Conservation (phyloP, 2,329 filamentous ascomycete genomes). For the Aspergillus sp. region DNA sequence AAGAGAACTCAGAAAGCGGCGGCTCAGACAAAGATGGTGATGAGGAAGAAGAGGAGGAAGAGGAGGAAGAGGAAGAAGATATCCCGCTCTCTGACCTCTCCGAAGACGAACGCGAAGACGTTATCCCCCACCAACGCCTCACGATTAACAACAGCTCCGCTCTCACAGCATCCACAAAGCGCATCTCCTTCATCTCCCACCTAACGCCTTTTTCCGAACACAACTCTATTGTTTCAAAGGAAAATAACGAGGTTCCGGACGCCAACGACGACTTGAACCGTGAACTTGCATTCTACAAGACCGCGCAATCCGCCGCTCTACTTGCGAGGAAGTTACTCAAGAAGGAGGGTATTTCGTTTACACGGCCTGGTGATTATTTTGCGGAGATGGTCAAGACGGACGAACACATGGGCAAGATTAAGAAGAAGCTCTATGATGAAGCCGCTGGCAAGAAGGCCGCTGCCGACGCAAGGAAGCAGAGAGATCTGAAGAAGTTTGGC, state of each 20-base stretch:
- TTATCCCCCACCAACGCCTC: conserved; percentile 85
- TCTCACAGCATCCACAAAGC: conserved; percentile 74
- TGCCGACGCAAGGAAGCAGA: conserved; percentile 83
- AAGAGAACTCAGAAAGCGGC: conserved; percentile 24
- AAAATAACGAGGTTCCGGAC: conserved; percentile 73
- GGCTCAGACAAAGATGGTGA: conserved; percentile 33
- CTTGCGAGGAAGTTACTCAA: conserved; percentile 72
- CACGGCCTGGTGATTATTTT: conserved; percentile 90
- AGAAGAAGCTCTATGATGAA: conserved; percentile 87
- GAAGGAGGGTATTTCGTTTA: conserved; percentile 81
- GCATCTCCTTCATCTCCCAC: conserved; percentile 56
- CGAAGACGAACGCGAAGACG: conserved; percentile 79
- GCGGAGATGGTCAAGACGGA: conserved; percentile 99
- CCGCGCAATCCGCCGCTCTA: conserved; percentile 77
- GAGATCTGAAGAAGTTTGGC: conserved; percentile 98
- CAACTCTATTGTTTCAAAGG: conserved; percentile 70
- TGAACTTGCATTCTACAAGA: conserved; percentile 89
- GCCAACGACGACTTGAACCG: conserved; percentile 88
- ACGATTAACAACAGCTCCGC: conserved; percentile 97
- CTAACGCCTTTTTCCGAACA: conserved; percentile 78
- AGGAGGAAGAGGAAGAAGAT: conserved; percentile 78
- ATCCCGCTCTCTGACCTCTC: conserved; percentile 84
- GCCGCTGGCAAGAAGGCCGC: conserved; percentile 90
- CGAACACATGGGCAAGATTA: conserved; percentile 96
- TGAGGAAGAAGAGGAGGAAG: conserved; percentile 58